Evolutionary conservation across 129 eudicot species (phyloP).

Genomic region (Tagetes patula): DNA sequence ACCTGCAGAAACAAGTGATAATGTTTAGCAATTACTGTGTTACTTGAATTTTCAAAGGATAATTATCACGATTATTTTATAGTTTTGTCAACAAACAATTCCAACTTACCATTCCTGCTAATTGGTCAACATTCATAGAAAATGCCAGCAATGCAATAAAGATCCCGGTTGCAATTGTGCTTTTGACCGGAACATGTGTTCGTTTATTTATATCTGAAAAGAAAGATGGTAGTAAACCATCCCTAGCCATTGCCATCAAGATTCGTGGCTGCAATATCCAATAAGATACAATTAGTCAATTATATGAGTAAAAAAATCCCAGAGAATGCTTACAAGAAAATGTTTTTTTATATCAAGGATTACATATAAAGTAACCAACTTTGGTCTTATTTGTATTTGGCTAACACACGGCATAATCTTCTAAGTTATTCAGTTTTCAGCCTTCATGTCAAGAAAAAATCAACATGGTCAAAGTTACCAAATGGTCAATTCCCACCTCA

Average conservation of each 20-base stretch:
- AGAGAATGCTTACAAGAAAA: conserved; percentile 1
- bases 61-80: background rate
- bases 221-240: conserved; percentile 65
- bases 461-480: conserved; percentile 14
- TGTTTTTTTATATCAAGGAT: background rate
- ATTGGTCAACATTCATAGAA: conserved; percentile 60
- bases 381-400: background rate
- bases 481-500: background rate
- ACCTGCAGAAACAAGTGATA: conserved; percentile 37
- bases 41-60: background rate
- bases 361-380: conserved; percentile 6
- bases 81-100: conserved; percentile 8
- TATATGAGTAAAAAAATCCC: conserved; percentile 9
- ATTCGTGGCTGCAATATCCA: conserved; percentile 58
- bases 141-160: conserved; percentile 51
- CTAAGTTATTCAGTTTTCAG: background rate
- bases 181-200: conserved; percentile 63
- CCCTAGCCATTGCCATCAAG: conserved; percentile 77
- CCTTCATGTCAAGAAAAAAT: background rate
- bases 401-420: background rate
- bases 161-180: conserved; percentile 60
- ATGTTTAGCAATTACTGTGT: conserved; percentile 9
- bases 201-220: conserved; percentile 56
- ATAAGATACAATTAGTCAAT: conserved; percentile 10
- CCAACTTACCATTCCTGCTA: conserved; percentile 61